Evolutionary conservation across 2,329 filamentous ascomycete species (phyloP).

Genomic region (Fusarium oxysporum): DNA sequence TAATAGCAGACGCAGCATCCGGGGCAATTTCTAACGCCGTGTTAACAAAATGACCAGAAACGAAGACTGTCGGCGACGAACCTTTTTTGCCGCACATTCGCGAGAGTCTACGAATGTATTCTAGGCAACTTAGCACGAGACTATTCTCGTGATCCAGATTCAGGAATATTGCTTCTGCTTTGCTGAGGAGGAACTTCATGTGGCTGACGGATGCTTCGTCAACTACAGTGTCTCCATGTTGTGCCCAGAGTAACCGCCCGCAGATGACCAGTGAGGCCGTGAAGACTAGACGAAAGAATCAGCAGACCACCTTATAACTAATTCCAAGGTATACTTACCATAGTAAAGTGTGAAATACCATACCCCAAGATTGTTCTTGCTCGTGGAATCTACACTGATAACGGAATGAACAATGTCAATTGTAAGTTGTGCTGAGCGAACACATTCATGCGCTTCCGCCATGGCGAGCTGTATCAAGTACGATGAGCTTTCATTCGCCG

Average conservation of each 20-base stretch:
- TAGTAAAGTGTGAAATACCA: not conserved
- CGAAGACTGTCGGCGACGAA: not conserved
- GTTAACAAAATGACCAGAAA: not conserved
- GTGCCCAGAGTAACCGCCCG: not conserved
- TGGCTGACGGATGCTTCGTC: not conserved
- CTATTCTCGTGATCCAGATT: not conserved
- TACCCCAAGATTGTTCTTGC: not conserved
- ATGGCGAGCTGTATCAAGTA: constrained; percentile 1
- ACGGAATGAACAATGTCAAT: not conserved
- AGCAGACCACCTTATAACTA: not conserved
- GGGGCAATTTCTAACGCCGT: not conserved
- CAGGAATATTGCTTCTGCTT: not conserved
- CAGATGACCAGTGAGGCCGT: not conserved
- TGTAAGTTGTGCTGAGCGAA: not conserved
- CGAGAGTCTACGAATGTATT: not conserved
- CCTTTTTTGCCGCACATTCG: not conserved
- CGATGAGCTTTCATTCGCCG: not conserved
- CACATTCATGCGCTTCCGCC: not conserved
- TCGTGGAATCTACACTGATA: not conserved
- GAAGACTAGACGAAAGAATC: not conserved
- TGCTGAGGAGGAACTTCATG: not conserved
- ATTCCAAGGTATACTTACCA: not conserved
- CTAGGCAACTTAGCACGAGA: not conserved
- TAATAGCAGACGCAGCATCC: not conserved
- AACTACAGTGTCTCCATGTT: not conserved